Percentiles rank a stretch among this genome's conserved stretches.
phyloP scores from a whole-genome alignment of 108 stramenopile species.

The Skeletonema menzelii region DNA sequence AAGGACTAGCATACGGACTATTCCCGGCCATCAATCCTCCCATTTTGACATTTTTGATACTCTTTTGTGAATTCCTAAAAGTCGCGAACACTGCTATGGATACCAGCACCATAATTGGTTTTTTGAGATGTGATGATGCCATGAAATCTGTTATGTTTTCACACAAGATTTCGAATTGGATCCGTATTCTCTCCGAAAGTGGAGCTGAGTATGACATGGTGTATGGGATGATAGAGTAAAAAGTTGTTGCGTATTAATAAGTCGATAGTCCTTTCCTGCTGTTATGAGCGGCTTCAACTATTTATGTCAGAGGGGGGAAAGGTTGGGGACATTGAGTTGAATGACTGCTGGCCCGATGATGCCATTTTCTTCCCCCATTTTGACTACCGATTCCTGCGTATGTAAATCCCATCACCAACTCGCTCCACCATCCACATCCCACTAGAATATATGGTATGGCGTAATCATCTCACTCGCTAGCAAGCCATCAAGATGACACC shows the following conservation, averaged over 20 bases:
- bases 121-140: constrained; percentile 14
- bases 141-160: constrained; percentile 44
- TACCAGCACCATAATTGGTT: constrained; percentile 29
- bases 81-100: constrained; percentile 31
- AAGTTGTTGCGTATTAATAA: neutral
- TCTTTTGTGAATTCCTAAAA: constrained; percentile 23
- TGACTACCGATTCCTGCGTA: neutral
- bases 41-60: constrained; percentile 31
- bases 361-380: neutral
- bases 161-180: constrained; percentile 49
- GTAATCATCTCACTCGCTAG: neutral
- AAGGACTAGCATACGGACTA: neutral
- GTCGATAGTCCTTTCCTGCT: too few species aligned
- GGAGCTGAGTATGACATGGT: constrained; percentile 36
- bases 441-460: too few species aligned
- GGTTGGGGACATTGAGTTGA: neutral
- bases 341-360: neutral
- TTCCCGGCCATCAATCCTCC: constrained; percentile 30
- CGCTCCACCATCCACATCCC: neutral
- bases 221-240: neutral
- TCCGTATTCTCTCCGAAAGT: constrained; percentile 50
- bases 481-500: neutral
- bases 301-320: neutral
- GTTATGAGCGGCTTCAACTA: too few species aligned
- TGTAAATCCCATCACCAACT: neutral